Conservation (phyloP, 306 rosid genomes). For the Boehmeria nivea region DNA sequence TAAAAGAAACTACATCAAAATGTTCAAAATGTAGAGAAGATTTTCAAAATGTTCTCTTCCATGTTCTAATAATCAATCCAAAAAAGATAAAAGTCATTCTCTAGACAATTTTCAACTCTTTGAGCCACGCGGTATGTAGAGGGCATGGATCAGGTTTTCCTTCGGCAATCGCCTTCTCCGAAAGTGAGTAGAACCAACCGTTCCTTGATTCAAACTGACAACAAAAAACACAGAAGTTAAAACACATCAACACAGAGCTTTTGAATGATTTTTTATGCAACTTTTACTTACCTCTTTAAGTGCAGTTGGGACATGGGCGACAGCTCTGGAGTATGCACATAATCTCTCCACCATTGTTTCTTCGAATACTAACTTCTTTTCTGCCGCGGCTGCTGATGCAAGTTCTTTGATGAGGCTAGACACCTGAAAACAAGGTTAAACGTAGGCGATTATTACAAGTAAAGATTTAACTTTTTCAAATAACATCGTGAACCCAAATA, state of each 20-base stretch:
- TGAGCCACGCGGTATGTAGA: constrained; percentile 75
- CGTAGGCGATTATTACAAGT: background rate
- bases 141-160: constrained; percentile 90
- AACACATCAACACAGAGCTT: background rate
- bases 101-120: constrained; percentile 62
- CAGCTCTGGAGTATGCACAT: constrained; percentile 82
- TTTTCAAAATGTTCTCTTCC: no score
- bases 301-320: constrained; percentile 92
- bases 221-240: constrained; percentile 9
- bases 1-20: no score
- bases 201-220: constrained; percentile 93
- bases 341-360: constrained; percentile 68
- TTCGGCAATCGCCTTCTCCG: constrained; percentile 56
- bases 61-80: no score
- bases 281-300: constrained; percentile 71
- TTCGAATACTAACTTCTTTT: constrained; percentile 67
- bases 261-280: background rate
- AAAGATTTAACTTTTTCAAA: no score
- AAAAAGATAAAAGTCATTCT: background rate
- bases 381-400: constrained; percentile 66
- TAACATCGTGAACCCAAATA: no score
- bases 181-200: constrained; percentile 81
- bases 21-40: no score
- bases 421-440: constrained; percentile 52
- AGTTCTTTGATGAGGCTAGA: constrained; percentile 72